A percentile compares a stretch with the other conserved stretches of the same genome.
phyloP scores from a whole-genome alignment of 1,284 basidiomycete genomes.

The Trichosporon coremiiforme region DNA sequence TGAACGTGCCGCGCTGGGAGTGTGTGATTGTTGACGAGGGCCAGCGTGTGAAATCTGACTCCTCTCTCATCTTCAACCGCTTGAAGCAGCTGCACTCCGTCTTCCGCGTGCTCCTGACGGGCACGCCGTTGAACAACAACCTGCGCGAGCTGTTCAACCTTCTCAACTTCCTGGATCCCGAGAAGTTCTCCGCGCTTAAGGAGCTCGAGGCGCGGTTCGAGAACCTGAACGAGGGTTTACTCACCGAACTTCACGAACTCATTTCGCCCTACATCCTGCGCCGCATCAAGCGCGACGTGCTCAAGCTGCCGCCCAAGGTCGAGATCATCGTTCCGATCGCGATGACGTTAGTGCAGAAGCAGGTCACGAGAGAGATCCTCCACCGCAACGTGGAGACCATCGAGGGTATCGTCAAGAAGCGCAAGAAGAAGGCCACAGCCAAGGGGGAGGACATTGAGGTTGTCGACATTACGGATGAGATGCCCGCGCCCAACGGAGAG shows the following conservation, averaged over 20 bases:
- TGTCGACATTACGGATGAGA: not conserved
- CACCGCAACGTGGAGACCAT: slow-evolving; percentile 45
- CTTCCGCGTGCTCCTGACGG: slow-evolving; percentile 89
- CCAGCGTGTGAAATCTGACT: slow-evolving; percentile 68
- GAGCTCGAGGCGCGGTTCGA: slow-evolving; percentile 68
- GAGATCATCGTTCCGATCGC: slow-evolving; percentile 84
- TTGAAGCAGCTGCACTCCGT: slow-evolving; percentile 75
- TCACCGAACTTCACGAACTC: slow-evolving; percentile 72
- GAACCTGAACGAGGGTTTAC: slow-evolving; percentile 72
- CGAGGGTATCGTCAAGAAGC: slow-evolving; percentile 37
- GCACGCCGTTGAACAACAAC: slow-evolving; percentile 96
- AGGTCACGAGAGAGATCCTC: slow-evolving; percentile 81
- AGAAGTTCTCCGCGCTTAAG: slow-evolving; percentile 67
- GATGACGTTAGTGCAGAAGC: slow-evolving; percentile 83
- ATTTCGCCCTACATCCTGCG: slow-evolving; percentile 90
- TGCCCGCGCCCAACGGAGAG: not conserved
- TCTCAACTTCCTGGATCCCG: slow-evolving; percentile 86
- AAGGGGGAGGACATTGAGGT: not conserved
- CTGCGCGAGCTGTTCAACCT: slow-evolving; percentile 91
- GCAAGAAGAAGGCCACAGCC: slow-evolving; percentile 29
- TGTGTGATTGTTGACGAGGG: slow-evolving; percentile 89
- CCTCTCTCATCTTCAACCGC: slow-evolving; percentile 76
- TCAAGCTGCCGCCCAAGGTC: slow-evolving; percentile 83
- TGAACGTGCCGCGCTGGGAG: slow-evolving; percentile 84
- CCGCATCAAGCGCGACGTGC: slow-evolving; percentile 87